Base-by-base conservation (phyloP, 2,329 filamentous ascomycete species). In the Fusarium sp. region DNA sequence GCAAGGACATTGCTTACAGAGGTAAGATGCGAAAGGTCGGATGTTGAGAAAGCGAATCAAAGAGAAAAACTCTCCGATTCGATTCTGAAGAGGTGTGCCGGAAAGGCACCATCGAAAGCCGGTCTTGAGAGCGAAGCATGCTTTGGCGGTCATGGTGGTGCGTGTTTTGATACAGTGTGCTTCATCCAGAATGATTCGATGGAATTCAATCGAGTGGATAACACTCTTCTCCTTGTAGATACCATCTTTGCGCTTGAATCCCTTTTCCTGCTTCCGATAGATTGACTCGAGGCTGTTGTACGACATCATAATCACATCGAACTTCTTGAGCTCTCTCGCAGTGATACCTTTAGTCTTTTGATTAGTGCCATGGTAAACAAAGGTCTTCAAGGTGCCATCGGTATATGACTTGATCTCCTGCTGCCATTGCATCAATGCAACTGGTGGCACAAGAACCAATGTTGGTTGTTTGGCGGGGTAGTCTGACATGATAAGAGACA, bases 401-500 rank as follows among this genome's bases (percentile, higher is more conserved):
- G 96, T 98, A 78, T 98, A 88, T 15, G 89, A 87, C 30, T 88
- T 86, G 61, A 95, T 94, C 79, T 95, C 92, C 7, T 88, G 87
- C 70, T 91, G 92, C 95, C 95, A 98, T 76, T 98, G 95, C 92
- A 97, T 96, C 49, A 98, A 81, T 40, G 95, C 95, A 40, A 97
- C 95, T 1, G 95, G 95, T 0, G 95, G 95, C 1, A 97, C 94
- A 33, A 97, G 86, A 2, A 98, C 94, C 6, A 98, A 84, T 0
- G 93, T 92, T 2, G 96, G 95, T 55, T 90, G 82, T 71, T 91
- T 91, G 22, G 90, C 92, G 5, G 94, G 95, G 74, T 92, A 97
- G 77, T 98, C 94, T 1, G 95, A 97, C 96, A 98, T 98, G 79
- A 99, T 94, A 44, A 99, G 86, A 5, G 95, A 97, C 19, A 99